Evolutionary conservation across 148 eudicot genomes (phyloP).

Genomic region (Vaccinium macrocarpon): DNA sequence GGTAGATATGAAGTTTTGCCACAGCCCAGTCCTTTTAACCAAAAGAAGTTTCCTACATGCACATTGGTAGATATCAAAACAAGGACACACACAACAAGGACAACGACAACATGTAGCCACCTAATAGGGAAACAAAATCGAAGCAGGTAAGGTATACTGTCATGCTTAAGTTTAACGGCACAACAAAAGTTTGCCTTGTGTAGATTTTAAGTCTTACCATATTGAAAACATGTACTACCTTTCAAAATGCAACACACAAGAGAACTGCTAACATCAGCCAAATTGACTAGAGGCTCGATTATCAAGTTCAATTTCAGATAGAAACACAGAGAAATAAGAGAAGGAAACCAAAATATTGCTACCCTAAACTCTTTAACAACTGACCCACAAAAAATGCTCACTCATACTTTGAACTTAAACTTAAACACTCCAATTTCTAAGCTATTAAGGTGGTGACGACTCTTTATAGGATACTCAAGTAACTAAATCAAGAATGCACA

Average conservation of each 20-base stretch:
- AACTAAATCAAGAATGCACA: background rate
- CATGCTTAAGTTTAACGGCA: background rate
- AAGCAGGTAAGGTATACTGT: background rate
- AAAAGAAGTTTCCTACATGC: background rate
- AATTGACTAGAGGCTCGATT: background rate
- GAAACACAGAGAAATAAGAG: background rate
- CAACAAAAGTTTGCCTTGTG: background rate
- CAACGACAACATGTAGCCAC: background rate
- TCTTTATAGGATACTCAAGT: background rate
- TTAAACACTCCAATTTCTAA: background rate
- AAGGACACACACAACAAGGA: background rate
- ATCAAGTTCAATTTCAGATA: slow-evolving; percentile 8
- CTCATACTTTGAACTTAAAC: background rate
- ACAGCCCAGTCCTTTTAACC: background rate
- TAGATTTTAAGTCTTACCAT: background rate
- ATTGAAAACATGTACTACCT: background rate
- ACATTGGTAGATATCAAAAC: background rate
- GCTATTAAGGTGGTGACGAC: background rate
- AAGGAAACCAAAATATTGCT: background rate
- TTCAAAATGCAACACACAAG: background rate
- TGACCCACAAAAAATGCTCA: background rate
- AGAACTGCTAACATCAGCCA: background rate
- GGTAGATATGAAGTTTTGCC: background rate
- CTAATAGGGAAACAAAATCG: background rate
- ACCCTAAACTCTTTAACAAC: background rate